A percentile compares a stretch with the other conserved stretches of the same genome.
phyloP scores from a whole-genome alignment of 2,329 filamentous ascomycete genomes.

The Pseudogymnoascus destructans region DNA sequence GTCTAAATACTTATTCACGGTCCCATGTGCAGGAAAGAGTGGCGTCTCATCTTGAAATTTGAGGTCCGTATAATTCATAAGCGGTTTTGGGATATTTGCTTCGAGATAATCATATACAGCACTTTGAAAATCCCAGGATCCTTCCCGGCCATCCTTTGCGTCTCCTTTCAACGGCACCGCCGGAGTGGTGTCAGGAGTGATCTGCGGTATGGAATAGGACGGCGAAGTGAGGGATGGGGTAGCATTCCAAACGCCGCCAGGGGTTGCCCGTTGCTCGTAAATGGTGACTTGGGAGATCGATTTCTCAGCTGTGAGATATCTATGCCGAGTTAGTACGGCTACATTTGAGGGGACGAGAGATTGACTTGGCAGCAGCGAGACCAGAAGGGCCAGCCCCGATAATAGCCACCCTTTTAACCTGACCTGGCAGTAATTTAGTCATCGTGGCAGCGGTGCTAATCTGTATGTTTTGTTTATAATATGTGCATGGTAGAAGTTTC shows the following conservation, averaged over 20 bases:
- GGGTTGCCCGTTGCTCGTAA: conserved; percentile 65
- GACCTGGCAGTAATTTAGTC: neutral
- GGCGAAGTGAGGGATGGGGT: conserved; percentile 33
- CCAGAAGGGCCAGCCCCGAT: conserved; percentile 76
- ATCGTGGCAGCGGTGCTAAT: neutral
- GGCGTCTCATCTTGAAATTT: conserved; percentile 50
- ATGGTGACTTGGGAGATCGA: conserved; percentile 58
- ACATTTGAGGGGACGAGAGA: neutral
- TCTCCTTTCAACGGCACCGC: conserved; percentile 47
- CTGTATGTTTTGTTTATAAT: neutral
- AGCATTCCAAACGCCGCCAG: conserved; percentile 85
- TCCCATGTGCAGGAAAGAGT: conserved; percentile 61
- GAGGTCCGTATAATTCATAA: conserved; percentile 71
- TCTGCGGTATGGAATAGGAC: conserved; percentile 34
- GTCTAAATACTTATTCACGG: conserved; percentile 62
- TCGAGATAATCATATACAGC: conserved; percentile 73
- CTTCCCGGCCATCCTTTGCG: conserved; percentile 7
- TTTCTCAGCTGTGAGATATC: conserved; percentile 58
- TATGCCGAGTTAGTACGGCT: neutral
- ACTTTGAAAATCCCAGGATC: conserved; percentile 29
- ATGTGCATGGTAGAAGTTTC: neutral
- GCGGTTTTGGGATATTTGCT: conserved; percentile 68
- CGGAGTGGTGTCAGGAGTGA: conserved; percentile 45
- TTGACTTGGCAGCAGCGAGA: conserved; percentile 56
- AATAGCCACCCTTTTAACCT: conserved; percentile 53